phyloP scores from a whole-genome alignment of 176 grass and related monocot species.

The Dendrocalamus sinicus region DNA sequence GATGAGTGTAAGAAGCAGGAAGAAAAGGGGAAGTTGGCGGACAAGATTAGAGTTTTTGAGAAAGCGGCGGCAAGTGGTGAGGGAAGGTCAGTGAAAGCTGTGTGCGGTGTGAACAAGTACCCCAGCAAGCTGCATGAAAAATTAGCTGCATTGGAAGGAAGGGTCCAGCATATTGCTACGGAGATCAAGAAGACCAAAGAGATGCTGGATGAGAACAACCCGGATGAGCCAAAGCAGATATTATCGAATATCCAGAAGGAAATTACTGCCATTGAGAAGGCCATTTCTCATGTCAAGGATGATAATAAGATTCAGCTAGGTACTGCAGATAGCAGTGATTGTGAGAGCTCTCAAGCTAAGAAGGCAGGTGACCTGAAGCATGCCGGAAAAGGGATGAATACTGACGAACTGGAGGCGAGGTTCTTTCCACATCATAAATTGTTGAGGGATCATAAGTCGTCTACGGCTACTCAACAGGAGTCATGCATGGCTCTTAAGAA shows the following conservation, averaged over 20 bases:
- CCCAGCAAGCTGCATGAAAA: conserved; percentile 93
- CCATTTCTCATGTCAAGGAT: conserved; percentile 72
- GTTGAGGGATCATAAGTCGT: conserved; percentile 60
- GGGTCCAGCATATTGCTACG: conserved; percentile 93
- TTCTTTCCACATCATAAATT: conserved; percentile 94
- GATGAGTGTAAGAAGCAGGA: conserved; percentile 44
- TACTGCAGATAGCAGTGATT: conserved; percentile 50
- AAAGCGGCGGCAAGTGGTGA: conserved; percentile 48
- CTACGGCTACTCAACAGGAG: conserved; percentile 41
- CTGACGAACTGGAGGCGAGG: conserved; percentile 82
- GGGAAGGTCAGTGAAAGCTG: conserved; percentile 28
- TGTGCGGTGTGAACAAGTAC: conserved; percentile 51
- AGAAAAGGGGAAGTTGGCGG: conserved; percentile 57
- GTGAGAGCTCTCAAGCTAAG: conserved; percentile 34
- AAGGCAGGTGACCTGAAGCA: conserved; percentile 35
- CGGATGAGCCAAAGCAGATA: conserved; percentile 88
- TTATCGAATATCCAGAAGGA: conserved; percentile 91
- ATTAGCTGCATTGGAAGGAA: conserved; percentile 73
- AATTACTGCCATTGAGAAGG: conserved; percentile 86
- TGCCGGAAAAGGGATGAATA: conserved; percentile 66
- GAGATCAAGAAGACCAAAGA: conserved; percentile 95
- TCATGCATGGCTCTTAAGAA: conserved; percentile 14
- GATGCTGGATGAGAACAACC: conserved; percentile 84
- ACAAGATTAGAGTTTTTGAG: conserved; percentile 84
- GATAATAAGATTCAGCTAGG: conserved; percentile 55